Conservation (phyloP, 805 yeast genomes). For the Candida montana region DNA sequence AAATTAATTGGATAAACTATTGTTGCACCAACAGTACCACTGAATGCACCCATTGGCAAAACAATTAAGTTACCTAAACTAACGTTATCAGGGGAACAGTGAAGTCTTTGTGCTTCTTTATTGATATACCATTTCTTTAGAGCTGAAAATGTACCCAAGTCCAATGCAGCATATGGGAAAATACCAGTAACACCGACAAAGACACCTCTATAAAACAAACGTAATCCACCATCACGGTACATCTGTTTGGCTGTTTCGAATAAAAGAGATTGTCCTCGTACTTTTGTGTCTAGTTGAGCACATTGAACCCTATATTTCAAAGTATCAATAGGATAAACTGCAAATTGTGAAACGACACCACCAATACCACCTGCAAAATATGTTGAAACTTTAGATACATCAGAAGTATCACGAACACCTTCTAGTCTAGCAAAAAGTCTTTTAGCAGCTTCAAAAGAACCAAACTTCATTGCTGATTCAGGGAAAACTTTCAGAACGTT, state of each 20-base stretch:
- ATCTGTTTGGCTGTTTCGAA: constrained; percentile 67
- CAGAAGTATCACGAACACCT: constrained; percentile 64
- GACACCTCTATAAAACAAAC: constrained; percentile 81
- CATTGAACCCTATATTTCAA: constrained; percentile 91
- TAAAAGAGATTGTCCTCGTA: constrained; percentile 58
- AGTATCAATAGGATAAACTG: constrained; percentile 95
- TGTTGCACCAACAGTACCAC: constrained; percentile 95
- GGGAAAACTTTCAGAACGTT: constrained; percentile 94
- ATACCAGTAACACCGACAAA: constrained; percentile 91
- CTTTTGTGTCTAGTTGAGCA: constrained; percentile 63
- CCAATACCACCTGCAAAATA: constrained; percentile 95
- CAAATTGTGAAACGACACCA: constrained; percentile 87
- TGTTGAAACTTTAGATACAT: constrained; percentile 71
- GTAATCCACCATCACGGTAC: constrained; percentile 74
- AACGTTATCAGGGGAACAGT: constrained; percentile 59
- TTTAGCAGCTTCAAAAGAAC: constrained; percentile 87
- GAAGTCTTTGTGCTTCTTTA: constrained; percentile 50
- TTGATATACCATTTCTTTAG: constrained; percentile 71
- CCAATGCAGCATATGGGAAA: constrained; percentile 96
- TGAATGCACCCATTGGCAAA: constrained; percentile 86
- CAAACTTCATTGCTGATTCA: constrained; percentile 95
- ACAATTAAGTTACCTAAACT: constrained; percentile 74
- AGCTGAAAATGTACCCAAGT: constrained; percentile 87
- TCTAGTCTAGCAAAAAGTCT: constrained; percentile 66
- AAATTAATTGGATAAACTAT: constrained; percentile 91